Conservation (phyloP, 108 stramenopile genomes). For the Bacterosira constricta region DNA sequence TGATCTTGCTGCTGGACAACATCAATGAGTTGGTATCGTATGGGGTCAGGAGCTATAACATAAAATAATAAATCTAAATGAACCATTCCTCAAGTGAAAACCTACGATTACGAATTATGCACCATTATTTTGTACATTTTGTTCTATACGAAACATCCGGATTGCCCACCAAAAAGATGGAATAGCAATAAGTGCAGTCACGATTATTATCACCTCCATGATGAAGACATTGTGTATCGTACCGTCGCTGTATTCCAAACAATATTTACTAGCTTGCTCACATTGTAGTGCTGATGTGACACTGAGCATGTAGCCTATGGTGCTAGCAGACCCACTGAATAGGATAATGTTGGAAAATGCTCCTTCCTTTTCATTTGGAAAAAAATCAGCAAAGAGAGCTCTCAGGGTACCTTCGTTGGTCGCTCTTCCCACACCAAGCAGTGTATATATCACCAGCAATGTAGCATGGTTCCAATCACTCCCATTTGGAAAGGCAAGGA, state of each 20-base stretch:
- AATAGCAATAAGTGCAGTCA: conserved; percentile 62
- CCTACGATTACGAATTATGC: too few species aligned
- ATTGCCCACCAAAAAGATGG: conserved; percentile 62
- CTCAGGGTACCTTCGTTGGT: conserved; percentile 84
- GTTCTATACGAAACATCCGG: neutral
- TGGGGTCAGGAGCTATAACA: too few species aligned
- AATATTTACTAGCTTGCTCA: conserved; percentile 40
- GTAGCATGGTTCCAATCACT: conserved; percentile 43
- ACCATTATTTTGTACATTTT: neutral
- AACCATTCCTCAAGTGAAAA: too few species aligned
- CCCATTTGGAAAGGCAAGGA: conserved; percentile 55
- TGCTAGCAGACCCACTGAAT: conserved; percentile 76
- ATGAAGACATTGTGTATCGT: conserved; percentile 64
- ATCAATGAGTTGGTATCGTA: too few species aligned
- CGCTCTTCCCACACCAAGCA: conserved; percentile 77
- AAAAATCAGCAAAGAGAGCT: conserved; percentile 82
- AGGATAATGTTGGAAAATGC: conserved; percentile 88
- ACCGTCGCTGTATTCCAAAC: conserved; percentile 64
- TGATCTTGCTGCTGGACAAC: too few species aligned
- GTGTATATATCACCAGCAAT: conserved; percentile 61
- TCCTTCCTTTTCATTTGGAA: conserved; percentile 73
- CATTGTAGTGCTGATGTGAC: conserved; percentile 48
- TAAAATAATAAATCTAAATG: too few species aligned
- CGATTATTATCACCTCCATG: conserved; percentile 60
- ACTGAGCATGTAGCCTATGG: conserved; percentile 66